phyloP scores from a whole-genome alignment of 2,329 filamentous ascomycete species.

The Cytospora mali region DNA sequence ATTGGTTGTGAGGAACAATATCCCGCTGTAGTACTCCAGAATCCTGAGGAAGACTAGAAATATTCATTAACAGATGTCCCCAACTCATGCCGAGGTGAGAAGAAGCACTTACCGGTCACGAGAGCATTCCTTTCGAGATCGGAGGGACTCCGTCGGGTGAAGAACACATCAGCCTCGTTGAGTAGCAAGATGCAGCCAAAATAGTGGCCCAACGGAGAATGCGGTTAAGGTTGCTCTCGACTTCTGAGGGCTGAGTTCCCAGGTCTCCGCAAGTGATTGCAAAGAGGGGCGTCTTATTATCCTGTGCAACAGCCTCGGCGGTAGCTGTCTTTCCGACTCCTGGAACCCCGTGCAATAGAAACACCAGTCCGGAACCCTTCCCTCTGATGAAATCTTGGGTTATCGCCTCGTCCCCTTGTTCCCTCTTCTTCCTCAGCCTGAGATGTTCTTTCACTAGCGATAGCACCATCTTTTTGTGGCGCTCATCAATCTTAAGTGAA shows the following conservation, averaged over 20 bases:
- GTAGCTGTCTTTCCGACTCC: conserved; percentile 45
- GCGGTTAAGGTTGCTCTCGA: conserved; percentile 34
- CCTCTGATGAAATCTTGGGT: conserved; percentile 27
- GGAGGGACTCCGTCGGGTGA: conserved; percentile 32
- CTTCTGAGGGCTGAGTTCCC: conserved; percentile 31
- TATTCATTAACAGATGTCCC: too few relatives aligned
- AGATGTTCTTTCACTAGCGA: too few relatives aligned
- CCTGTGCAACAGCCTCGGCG: conserved; percentile 41
- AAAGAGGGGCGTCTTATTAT: conserved; percentile 36
- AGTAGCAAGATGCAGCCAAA: conserved; percentile 47
- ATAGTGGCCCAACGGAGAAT: conserved; percentile 34
- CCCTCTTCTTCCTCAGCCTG: too few relatives aligned
- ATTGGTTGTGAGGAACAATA: conserved; percentile 43
- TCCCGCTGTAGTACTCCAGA: conserved; percentile 38
- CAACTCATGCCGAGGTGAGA: too few relatives aligned
- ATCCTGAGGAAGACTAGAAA: conserved; percentile 13
- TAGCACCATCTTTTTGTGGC: too few relatives aligned
- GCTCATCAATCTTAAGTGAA: too few relatives aligned
- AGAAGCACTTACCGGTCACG: too few relatives aligned
- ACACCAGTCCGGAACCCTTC: conserved; percentile 40
- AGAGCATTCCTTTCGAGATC: conserved; percentile 36
- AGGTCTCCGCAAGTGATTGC: conserved; percentile 36
- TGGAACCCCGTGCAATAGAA: conserved; percentile 39
- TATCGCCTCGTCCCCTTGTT: too few relatives aligned
- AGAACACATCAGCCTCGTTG: conserved; percentile 47